Evolutionary conservation across 2,329 filamentous ascomycete species (phyloP), one percentile per base, ranked within the genome.

Genomic region (Alternaria sp.): DNA sequence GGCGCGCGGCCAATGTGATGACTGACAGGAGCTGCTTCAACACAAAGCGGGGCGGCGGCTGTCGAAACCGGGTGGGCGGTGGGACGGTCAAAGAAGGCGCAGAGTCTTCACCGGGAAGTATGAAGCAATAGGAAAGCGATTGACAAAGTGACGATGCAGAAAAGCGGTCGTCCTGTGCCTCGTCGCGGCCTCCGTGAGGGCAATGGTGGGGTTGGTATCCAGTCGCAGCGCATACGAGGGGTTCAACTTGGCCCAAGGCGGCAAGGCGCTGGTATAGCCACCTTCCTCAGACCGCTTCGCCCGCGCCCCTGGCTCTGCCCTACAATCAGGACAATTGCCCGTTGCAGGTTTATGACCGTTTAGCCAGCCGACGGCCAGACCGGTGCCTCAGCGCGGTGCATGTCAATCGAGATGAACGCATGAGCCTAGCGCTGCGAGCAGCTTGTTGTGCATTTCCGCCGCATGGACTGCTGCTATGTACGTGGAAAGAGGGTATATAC

Each of bases 1-100:
- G 67, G 70, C 71, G 72, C 71, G 72, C 69, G 69, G 69, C 67
- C 54, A 53, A 53, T 62, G 67, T 69, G 71, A 74, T 67, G 70
- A 66, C 67, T 66, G 62, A 60, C 57, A 45, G 57, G 41, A 54
- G 58, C 54, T 59, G 54, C 58, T 54, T 52, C 56, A 51, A 60
- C 54, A 64, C 60, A 65, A 66, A 60, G 63, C 63, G 61, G 59
- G 57, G 61, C 57, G 68, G 69, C 66, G 60, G 63, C 64, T 65
- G 62, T 65, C 54, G 64, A 68, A 63, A 66, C 60, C 57, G 53
- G 53, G 61, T 57, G 20, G 55, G 64, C 53, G 60, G 63, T 62
- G 46, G 56, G 56, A 52, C 57, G 46, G 60, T 59, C 58, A 57
- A 54, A 32, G 30, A 46, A 53, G 44, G 60, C 50, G 63, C 64